Evolutionary conservation across 2,329 filamentous ascomycete species (phyloP).

Genomic region (Ophiostoma sp.): DNA sequence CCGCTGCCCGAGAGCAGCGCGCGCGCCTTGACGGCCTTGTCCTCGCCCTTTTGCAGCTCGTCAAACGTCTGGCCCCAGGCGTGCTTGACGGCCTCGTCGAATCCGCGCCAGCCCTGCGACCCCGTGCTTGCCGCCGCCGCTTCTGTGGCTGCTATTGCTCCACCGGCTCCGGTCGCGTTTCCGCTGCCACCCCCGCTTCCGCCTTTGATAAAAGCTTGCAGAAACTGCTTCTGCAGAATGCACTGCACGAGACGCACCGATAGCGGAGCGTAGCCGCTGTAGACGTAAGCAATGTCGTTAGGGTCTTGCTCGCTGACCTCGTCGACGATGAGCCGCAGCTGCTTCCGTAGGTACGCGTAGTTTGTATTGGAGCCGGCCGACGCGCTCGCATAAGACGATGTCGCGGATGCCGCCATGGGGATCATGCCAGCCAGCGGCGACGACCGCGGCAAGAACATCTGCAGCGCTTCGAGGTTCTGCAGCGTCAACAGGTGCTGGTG

Average conservation of each 20-base stretch:
- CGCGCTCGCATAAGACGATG: conserved; percentile 28
- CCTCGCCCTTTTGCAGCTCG: conserved; percentile 83
- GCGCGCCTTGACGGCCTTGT: conserved; percentile 83
- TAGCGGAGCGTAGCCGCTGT: conserved; percentile 91
- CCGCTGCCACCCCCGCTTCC: not conserved
- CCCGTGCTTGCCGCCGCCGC: conserved; percentile 40
- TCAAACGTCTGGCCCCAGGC: conserved; percentile 86
- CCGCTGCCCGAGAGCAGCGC: conserved; percentile 71
- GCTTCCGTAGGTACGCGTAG: conserved; percentile 81
- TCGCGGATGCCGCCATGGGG: conserved; percentile 58
- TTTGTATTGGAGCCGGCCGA: conserved; percentile 67
- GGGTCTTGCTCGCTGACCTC: conserved; percentile 94
- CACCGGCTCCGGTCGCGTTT: not conserved
- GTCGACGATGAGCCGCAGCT: conserved; percentile 83
- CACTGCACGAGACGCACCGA: conserved; percentile 89
- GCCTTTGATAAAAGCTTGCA: conserved; percentile 64
- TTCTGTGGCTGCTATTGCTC: conserved; percentile 30
- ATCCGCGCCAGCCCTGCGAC: conserved; percentile 82
- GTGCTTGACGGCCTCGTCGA: conserved; percentile 86
- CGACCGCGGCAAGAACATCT: conserved; percentile 71
- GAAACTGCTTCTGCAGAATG: conserved; percentile 81
- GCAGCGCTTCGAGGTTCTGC: conserved; percentile 79
- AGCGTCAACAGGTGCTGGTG: conserved; percentile 92
- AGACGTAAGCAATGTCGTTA: conserved; percentile 94
- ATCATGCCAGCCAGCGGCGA: conserved; percentile 77